Base-by-base conservation (phyloP, 2,329 filamentous ascomycete genomes). In the Penicillium sp. region DNA sequence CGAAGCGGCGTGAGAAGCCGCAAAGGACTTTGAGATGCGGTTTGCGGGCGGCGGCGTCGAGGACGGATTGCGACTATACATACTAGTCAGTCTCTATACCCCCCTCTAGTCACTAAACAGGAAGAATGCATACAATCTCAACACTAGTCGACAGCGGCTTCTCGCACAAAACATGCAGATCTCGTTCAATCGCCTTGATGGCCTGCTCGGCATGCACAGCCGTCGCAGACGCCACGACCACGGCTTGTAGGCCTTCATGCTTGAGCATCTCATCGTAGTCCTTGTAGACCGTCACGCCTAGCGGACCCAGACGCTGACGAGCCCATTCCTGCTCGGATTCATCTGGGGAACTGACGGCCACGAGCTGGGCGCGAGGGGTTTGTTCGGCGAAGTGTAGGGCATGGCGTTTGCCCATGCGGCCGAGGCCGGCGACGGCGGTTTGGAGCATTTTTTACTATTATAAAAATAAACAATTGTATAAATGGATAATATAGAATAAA, bases 1-100 rank as follows among this genome's bases (percentile, higher is more conserved):
- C 86, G 74, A 89, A 89, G 57, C 84, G 82, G 24, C 84, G 80
- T 5, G 82, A 85, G 75, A 86, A 86, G 6, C 83, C 84, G 63
- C 83, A 85, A 77, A 88, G 82, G 55, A 88, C 83, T 69, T 87
- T 88, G 21, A 85, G 77, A 52, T 85, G 68, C 1, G 84, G 83
- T 52, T 80, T 78, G 59, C 75, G 74, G 57, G 72, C 69, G 21
- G 83, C 81, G 8, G 81, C 81, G 35, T 40, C 35, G 16, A 40
- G 35, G 35, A 40, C 35, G 35, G 35, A 40, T 40, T 40, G 35
- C 5, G 35, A 40, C 35, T 40, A 16, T 18, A 11, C 9, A 14
- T 40, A 14, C 16, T 40, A 40, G 35, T 14, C 16, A 38, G 16
- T 14, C 26, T 28, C 26, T 38, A 3, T 14, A 5, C 9, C 16